phyloP scores from a whole-genome alignment of 179 eudicot species.

The Nepenthes alata region DNA sequence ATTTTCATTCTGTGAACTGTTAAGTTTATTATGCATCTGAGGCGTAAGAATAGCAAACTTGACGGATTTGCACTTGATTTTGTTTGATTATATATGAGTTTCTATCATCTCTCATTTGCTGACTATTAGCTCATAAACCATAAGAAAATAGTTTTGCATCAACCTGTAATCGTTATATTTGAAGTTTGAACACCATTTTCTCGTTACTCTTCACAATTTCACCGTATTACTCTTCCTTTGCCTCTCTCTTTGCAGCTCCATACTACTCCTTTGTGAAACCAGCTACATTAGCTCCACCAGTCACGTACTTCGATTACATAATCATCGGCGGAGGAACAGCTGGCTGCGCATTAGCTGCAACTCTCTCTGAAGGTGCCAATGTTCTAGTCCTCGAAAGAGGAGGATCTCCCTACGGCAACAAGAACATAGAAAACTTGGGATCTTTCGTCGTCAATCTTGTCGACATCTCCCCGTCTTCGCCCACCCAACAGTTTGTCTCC shows the following conservation, averaged over 20 bases:
- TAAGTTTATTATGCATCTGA: no score
- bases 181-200: no score
- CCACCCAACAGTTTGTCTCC: slow-evolving; percentile 60
- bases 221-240: not conserved
- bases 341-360: slow-evolving; percentile 68
- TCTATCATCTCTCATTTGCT: no score
- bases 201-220: no score
- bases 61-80: no score
- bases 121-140: no score
- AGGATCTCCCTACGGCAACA: slow-evolving; percentile 80
- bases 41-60: no score
- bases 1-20: no score
- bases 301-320: slow-evolving; percentile 55
- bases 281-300: slow-evolving; percentile 52
- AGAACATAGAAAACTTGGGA: slow-evolving; percentile 36
- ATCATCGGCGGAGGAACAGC: slow-evolving; percentile 77
- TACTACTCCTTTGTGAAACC: slow-evolving; percentile 47
- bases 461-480: slow-evolving; percentile 38
- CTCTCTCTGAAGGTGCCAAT: slow-evolving; percentile 39
- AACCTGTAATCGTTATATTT: no score
- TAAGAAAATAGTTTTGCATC: no score
- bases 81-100: no score
- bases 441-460: slow-evolving; percentile 24
- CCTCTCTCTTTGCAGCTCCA: slow-evolving; percentile 39
- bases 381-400: slow-evolving; percentile 80